phyloP scores from a whole-genome alignment of 805 yeast species.

The Ogataea wickerhamii region DNA sequence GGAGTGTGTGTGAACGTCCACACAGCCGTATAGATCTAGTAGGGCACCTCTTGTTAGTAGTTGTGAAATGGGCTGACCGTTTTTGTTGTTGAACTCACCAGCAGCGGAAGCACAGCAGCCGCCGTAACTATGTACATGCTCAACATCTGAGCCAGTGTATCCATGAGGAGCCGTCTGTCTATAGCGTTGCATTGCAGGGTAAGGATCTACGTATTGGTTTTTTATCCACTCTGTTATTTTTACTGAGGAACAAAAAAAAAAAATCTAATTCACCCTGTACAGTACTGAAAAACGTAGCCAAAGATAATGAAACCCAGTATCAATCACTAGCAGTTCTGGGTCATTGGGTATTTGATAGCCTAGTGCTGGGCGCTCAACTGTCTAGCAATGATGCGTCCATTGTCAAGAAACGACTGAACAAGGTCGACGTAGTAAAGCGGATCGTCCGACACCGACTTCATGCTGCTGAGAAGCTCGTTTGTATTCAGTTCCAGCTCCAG shows the following conservation, averaged over 20 bases:
- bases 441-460: slow-evolving; percentile 32
- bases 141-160: slow-evolving; percentile 1
- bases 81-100: neutral
- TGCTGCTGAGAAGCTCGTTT: slow-evolving; percentile 29
- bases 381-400: slow-evolving; percentile 36
- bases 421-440: slow-evolving; percentile 42
- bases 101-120: neutral
- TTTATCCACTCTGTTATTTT: too few relatives aligned
- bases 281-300: too few relatives aligned
- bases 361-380: slow-evolving; percentile 28
- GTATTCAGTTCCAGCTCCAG: slow-evolving; percentile 35
- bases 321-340: too few relatives aligned
- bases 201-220: too few relatives aligned
- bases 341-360: neutral
- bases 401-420: slow-evolving; percentile 44
- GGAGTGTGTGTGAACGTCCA: slow-evolving; percentile 61
- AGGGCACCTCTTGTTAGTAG: slow-evolving; percentile 1
- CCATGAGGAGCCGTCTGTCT: too few relatives aligned
- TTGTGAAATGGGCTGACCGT: too few relatives aligned
- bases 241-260: too few relatives aligned
- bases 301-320: too few relatives aligned
- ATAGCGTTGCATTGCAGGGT: too few relatives aligned
- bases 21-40: slow-evolving; percentile 37
- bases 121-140: neutral
- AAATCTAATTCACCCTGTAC: too few relatives aligned